Conservation (phyloP, 805 yeast genomes). For the Candida insectalens region DNA sequence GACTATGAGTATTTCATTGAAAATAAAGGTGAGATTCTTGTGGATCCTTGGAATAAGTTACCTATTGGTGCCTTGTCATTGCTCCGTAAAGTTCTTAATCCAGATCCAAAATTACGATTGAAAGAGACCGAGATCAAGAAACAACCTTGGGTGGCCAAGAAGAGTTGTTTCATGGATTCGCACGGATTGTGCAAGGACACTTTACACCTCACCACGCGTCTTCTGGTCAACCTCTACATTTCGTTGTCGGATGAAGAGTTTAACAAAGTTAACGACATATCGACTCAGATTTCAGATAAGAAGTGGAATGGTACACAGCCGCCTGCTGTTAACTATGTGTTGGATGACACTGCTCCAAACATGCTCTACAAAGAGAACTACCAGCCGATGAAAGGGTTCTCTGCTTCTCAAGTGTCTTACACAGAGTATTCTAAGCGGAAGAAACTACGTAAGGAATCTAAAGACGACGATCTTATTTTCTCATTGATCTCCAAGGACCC, state of each 20-base stretch:
- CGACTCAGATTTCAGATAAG: conserved; percentile 2
- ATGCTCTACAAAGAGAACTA: conserved; percentile 16
- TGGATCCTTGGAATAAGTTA: conserved; percentile 47
- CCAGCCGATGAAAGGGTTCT: conserved; percentile 13
- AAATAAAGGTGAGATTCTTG: conserved; percentile 35
- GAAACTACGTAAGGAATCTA: conserved; percentile 15
- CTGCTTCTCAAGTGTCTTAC: conserved; percentile 33
- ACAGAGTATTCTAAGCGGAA: conserved; percentile 28
- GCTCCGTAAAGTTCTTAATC: conserved; percentile 41
- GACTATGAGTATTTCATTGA: conserved; percentile 26
- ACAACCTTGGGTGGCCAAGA: conserved; percentile 48
- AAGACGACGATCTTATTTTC: conserved; percentile 22
- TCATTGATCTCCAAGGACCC: conserved; percentile 39
- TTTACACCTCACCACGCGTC: conserved; percentile 34
- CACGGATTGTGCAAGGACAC: conserved; percentile 49
- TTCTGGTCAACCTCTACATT: conserved; percentile 43
- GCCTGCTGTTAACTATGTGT: conserved; percentile 22
- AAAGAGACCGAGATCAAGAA: conserved; percentile 29
- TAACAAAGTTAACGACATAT: conserved; percentile 17
- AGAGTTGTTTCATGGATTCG: conserved; percentile 31
- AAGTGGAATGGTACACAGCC: conserved; percentile 37
- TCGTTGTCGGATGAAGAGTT: conserved; percentile 42
- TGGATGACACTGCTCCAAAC: conserved; percentile 25
- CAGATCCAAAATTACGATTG: conserved; percentile 36
- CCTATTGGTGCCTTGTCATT: conserved; percentile 40